Conservation (phyloP, 306 rosid genomes). For the Cicer arietinum region DNA sequence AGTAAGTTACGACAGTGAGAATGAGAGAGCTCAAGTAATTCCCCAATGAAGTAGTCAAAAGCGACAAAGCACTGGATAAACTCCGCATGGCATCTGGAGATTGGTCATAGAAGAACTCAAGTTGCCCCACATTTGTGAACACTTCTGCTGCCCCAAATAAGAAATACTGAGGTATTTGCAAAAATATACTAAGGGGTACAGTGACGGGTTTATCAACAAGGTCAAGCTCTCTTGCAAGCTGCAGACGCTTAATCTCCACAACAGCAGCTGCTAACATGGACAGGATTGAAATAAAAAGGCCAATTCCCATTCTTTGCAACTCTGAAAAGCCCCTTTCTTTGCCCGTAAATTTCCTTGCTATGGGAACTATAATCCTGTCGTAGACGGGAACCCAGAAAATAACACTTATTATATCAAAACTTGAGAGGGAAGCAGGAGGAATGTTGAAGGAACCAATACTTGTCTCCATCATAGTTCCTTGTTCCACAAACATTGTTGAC, state of each 20-base stretch:
- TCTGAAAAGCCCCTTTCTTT: conserved; percentile 87
- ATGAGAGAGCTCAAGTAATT: conserved; percentile 87
- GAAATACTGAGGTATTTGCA: conserved; percentile 91
- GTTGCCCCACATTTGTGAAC: conserved; percentile 83
- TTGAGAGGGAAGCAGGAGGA: conserved; percentile 92
- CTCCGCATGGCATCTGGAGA: conserved; percentile 98
- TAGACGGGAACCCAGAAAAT: conserved; percentile 92
- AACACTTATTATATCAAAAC: conserved; percentile 77
- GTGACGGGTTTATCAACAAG: conserved; percentile 65
- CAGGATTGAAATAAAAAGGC: conserved; percentile 21
- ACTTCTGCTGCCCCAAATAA: conserved; percentile 91
- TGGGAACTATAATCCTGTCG: conserved; percentile 78
- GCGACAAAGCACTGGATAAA: conserved; percentile 86
- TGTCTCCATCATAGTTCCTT: conserved; percentile 88
- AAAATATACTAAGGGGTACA: conserved; percentile 71
- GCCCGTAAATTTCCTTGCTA: conserved; percentile 81
- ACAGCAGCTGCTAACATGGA: conserved; percentile 26
- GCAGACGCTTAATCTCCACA: conserved; percentile 69
- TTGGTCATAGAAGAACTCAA: conserved; percentile 94
- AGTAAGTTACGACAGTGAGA: conserved; percentile 76
- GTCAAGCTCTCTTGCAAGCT: conserved; percentile 65
- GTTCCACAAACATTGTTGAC: conserved; percentile 95
- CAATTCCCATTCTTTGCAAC: conserved; percentile 60
- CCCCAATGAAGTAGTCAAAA: conserved; percentile 77
- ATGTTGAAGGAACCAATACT: conserved; percentile 77